Conservation (phyloP, 2,329 filamentous ascomycete genomes). For the Shiraia sp. region DNA sequence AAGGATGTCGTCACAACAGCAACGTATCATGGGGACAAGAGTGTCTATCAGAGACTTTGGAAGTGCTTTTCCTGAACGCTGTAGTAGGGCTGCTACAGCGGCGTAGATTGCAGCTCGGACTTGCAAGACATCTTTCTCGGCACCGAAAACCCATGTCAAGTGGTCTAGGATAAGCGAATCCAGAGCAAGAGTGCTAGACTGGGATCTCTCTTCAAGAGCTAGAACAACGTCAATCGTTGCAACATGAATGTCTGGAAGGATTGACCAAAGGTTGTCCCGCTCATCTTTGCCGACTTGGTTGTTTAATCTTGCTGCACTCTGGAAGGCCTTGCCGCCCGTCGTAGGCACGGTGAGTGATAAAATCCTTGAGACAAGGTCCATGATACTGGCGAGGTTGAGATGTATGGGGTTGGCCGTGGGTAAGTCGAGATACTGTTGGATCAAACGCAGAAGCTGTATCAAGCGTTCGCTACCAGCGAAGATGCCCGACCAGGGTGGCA, state of each 20-base stretch:
- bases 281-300: slow-evolving; percentile 76
- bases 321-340: slow-evolving; percentile 46
- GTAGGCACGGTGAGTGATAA: slow-evolving; percentile 64
- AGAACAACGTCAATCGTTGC: slow-evolving; percentile 68
- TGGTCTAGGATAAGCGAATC: slow-evolving; percentile 71
- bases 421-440: slow-evolving; percentile 66
- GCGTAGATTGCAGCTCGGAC: slow-evolving; percentile 66
- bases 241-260: slow-evolving; percentile 74
- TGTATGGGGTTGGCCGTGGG: slow-evolving; percentile 68
- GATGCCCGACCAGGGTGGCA: slow-evolving; percentile 77
- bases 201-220: slow-evolving; percentile 62
- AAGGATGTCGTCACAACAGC: slow-evolving; percentile 76
- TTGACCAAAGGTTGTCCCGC: slow-evolving; percentile 74
- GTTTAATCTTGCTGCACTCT: slow-evolving; percentile 61
- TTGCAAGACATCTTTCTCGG: slow-evolving; percentile 53
- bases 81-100: slow-evolving; percentile 62
- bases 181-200: slow-evolving; percentile 61
- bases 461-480: slow-evolving; percentile 72
- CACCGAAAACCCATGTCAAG: slow-evolving; percentile 68
- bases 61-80: slow-evolving; percentile 66
- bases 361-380: slow-evolving; percentile 72
- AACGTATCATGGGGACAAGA: slow-evolving; percentile 64
- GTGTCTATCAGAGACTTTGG: slow-evolving; percentile 67
- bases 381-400: slow-evolving; percentile 67
- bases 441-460: slow-evolving; percentile 64